Evolutionary conservation across 352 stramenopile genomes (phyloP).

Genomic region (Pythium utonaiense): DNA sequence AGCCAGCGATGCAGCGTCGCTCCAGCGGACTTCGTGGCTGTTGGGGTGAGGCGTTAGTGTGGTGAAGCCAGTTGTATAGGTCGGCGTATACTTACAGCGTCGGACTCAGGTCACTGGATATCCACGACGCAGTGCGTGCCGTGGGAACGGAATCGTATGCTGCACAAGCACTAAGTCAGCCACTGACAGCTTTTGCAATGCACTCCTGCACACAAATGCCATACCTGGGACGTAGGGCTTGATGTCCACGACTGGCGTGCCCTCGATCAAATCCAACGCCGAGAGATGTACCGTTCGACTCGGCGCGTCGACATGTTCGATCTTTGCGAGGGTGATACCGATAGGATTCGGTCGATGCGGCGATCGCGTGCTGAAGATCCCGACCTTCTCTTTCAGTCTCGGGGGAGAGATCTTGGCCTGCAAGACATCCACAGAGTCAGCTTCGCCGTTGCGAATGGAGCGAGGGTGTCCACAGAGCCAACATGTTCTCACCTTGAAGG

Average conservation of each 20-base stretch:
- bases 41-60: background rate
- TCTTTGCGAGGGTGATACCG: constrained; percentile 87
- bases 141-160: constrained; percentile 20
- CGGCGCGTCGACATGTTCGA: constrained; percentile 74
- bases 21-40: constrained; percentile 45
- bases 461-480: background rate
- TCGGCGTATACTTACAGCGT: constrained; percentile 8
- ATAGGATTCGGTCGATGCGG: constrained; percentile 97
- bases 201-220: background rate
- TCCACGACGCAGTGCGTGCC: constrained; percentile 13
- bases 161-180: background rate
- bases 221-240: constrained; percentile 95
- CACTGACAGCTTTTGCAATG: background rate
- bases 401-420: constrained; percentile 72
- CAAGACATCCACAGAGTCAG: background rate
- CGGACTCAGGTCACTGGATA: constrained; percentile 23
- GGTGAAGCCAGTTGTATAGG: background rate
- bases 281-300: constrained; percentile 70
- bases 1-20: constrained; percentile 21
- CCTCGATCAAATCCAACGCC: constrained; percentile 93
- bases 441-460: background rate
- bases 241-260: constrained; percentile 97
- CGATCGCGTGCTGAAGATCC: constrained; percentile 95
- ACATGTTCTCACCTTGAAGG: constrained; percentile 36
- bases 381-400: constrained; percentile 74